Conservation (phyloP, 352 stramenopile species). For the Phytophthora citricola region DNA sequence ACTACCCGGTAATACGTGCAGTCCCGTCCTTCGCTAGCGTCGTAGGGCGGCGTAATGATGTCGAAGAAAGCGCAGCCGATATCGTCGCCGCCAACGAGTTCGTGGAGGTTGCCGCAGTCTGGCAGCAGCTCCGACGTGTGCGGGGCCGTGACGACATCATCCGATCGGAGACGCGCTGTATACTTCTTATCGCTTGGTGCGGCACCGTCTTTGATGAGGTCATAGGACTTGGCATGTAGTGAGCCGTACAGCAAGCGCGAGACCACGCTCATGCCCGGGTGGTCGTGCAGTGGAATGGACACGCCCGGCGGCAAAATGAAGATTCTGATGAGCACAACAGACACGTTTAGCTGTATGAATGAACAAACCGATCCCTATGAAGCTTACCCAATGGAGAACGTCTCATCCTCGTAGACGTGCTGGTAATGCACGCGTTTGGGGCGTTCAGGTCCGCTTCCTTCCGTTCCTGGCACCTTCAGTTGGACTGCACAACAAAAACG, state of each 20-base stretch:
- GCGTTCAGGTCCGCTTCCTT: slow-evolving; percentile 8
- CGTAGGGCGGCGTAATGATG: slow-evolving; percentile 88
- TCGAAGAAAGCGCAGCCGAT: slow-evolving; percentile 86
- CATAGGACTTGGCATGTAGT: slow-evolving; percentile 69
- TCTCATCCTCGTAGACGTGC: slow-evolving; percentile 84
- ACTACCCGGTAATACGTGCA: slow-evolving; percentile 79
- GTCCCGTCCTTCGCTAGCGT: slow-evolving; percentile 64
- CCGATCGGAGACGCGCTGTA: slow-evolving; percentile 50
- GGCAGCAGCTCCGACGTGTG: slow-evolving; percentile 77
- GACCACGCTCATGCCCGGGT: slow-evolving; percentile 87
- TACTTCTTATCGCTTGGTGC: slow-evolving; percentile 14
- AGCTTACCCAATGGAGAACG: slow-evolving; percentile 80
- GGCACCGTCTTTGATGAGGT: slow-evolving; percentile 43
- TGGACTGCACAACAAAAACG: slow-evolving; percentile 47
- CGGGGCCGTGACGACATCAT: slow-evolving; percentile 56
- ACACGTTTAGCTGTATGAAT: not conserved
- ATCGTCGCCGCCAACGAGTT: slow-evolving; percentile 74
- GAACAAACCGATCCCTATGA: not conserved
- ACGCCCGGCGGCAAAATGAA: slow-evolving; percentile 82
- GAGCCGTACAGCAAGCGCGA: slow-evolving; percentile 82
- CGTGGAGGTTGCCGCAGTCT: slow-evolving; percentile 76
- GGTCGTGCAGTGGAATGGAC: slow-evolving; percentile 81
- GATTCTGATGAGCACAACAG: slow-evolving; percentile 48
- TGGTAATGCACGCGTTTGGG: slow-evolving; percentile 67
- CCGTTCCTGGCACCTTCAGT: slow-evolving; percentile 49